Base-by-base conservation (phyloP, 768 basidiomycete genomes). In the Phaeotremella skinneri region DNA sequence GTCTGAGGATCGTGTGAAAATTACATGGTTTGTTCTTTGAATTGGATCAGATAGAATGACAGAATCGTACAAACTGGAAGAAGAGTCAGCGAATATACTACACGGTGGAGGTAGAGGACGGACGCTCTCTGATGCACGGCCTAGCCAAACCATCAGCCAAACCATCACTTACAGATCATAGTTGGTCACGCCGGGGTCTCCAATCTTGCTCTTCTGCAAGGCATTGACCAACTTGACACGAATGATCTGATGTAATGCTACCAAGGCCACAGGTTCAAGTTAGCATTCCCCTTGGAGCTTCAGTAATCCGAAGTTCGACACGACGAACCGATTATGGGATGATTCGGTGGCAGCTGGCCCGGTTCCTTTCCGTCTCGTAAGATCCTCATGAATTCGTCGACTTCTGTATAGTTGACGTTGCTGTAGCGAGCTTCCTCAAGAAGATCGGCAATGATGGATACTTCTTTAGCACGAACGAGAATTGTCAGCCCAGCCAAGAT, bases 301-400 rank as follows among this genome's bases (percentile, higher is more conserved):
- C n/a, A n/a, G n/a, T 34, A 25, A 41, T 27, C 5, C 32, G 27
- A 17, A n/a, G 13, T 25, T 17, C 27, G 16, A 52, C 66, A 45
- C 41, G n/a, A n/a, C n/a, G n/a, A n/a, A 64, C 66, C 56, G 3
- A 42, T 55, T 7, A 56, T 34, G 31, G 56, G 31, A 17, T 55
- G 41, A n/a, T 23, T 49, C 2, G 69, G 69, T 3, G 69, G 69
- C 25, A 71, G 56, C 49, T 71, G 69, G 20, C 49, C 27, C 3
- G 56, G 52, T 27, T 59, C 55, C 29, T 21, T 16, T 2, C 59
- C 48, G 13, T 47, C 48, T 26, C 59, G 43, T 5, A 65, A n/a
- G 9, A 31, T 41, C 23, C 43, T 43, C 17, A 68, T n/a, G 17
- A 52, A 16, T 7, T 66, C 55, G 29, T 71, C 66, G 3, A 66